phyloP scores from a whole-genome alignment of 2,329 filamentous ascomycete species.

The Lachnellula hyalina region DNA sequence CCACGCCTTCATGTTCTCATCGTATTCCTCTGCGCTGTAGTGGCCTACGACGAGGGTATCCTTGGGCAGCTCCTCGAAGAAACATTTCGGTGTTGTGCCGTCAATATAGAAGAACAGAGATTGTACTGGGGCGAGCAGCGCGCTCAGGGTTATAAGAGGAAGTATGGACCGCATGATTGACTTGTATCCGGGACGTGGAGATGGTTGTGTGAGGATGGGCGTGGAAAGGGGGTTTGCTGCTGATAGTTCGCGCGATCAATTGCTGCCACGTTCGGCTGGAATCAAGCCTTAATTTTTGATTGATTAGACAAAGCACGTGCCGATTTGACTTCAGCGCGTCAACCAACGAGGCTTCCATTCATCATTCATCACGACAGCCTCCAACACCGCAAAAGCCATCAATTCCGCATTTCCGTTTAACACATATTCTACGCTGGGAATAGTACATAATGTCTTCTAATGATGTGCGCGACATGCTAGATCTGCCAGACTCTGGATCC shows the following conservation, averaged over 20 bases:
- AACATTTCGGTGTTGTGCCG: conserved; percentile 80
- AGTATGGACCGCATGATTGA: conserved; percentile 54
- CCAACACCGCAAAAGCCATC: not conserved
- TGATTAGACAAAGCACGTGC: not conserved
- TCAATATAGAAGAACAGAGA: conserved; percentile 97
- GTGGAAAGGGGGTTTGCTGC: conserved; percentile 4
- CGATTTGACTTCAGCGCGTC: not conserved
- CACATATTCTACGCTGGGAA: not conserved
- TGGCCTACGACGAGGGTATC: conserved; percentile 94
- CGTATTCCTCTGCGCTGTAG: conserved; percentile 81
- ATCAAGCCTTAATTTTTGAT: too few relatives aligned
- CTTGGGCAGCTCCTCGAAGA: conserved; percentile 97
- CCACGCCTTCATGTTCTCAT: conserved; percentile 65
- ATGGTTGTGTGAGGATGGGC: not conserved
- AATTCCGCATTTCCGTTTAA: not conserved
- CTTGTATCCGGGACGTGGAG: conserved; percentile 2
- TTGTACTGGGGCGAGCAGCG: conserved; percentile 57
- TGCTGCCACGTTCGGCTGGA: conserved; percentile 3
- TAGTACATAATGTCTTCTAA: conserved; percentile 58
- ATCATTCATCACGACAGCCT: not conserved
- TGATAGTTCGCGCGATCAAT: conserved; percentile 3
- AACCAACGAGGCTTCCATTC: not conserved
- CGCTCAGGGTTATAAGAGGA: conserved; percentile 60
- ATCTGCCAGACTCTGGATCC: conserved; percentile 61
- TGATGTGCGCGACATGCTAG: conserved; percentile 85